Percentiles rank a stretch among this genome's conserved stretches.
These are phyloP conservation scores for Kurtzmaniella quercitrusa DNA, from an alignment of 1,139 yeast genomes.

Conservation along the genomic window DNA sequence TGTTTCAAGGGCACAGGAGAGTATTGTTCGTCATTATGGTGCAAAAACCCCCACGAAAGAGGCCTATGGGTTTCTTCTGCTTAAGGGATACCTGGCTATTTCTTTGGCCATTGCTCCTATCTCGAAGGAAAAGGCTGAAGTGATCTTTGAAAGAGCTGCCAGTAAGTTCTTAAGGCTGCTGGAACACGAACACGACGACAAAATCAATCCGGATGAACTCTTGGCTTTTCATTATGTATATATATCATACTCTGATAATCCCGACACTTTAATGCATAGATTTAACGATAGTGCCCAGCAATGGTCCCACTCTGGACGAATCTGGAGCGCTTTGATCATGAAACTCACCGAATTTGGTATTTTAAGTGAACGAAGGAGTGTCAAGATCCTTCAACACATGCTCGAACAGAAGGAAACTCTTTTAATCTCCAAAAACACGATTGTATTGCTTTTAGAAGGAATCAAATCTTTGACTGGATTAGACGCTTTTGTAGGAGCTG, in stretches of 20 bases:
- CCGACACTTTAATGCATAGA: constrained; percentile 28
- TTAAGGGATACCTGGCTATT: constrained; percentile 39
- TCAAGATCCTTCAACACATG: constrained; percentile 23
- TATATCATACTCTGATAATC: constrained; percentile 23
- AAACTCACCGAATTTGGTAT: constrained; percentile 31
- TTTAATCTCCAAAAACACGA: constrained; percentile 28
- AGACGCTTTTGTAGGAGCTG: constrained; percentile 14
- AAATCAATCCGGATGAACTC: constrained; percentile 13
- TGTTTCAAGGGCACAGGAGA: constrained; percentile 29
- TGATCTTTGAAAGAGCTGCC: constrained; percentile 27
- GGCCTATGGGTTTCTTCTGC: constrained; percentile 16
- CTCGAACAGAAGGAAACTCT: constrained; percentile 17
- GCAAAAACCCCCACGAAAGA: constrained; percentile 8
- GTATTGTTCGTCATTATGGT: constrained; percentile 19
- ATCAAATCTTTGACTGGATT: constrained; percentile 18
- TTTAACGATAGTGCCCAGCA: constrained; percentile 27
- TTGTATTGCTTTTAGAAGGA: constrained; percentile 25
- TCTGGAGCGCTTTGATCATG: constrained; percentile 36
- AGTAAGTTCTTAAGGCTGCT: constrained; percentile 16
- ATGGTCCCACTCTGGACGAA: constrained; percentile 20
- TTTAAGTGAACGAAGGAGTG: constrained; percentile 26
- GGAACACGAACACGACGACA: constrained; percentile 7
- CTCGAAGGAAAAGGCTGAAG: constrained; percentile 22
- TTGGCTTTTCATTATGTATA: constrained; percentile 23
- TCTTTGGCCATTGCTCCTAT: constrained; percentile 25